These are phyloP conservation scores for Cronartium ribicola DNA, from an alignment of 1,284 basidiomycete genomes.

Conservation along the genomic window DNA sequence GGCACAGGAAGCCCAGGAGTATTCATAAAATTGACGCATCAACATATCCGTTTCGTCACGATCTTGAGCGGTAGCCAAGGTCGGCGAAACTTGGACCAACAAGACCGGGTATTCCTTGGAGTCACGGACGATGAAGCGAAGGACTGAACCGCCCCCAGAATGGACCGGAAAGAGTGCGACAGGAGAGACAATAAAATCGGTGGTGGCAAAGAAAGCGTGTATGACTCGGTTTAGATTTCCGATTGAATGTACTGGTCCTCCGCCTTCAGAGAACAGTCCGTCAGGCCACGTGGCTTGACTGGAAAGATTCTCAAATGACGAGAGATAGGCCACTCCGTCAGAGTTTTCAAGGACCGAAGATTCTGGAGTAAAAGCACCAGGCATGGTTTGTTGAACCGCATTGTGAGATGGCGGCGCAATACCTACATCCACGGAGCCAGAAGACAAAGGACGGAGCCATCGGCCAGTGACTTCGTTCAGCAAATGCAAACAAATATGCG, in stretches of 20 bases:
- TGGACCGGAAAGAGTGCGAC: neutral
- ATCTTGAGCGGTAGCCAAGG: slow-evolving; percentile 7
- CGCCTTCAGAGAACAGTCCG: neutral
- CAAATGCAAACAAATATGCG: slow-evolving; percentile 8
- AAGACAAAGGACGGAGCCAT: neutral
- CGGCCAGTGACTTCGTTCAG: slow-evolving; percentile 1
- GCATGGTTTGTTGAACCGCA: neutral
- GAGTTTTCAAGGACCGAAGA: slow-evolving; percentile 1
- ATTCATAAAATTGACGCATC: slow-evolving; percentile 18
- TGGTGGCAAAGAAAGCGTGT: neutral
- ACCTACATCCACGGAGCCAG: neutral
- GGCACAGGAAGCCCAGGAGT: slow-evolving; percentile 4
- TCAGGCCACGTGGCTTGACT: neutral
- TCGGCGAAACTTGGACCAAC: slow-evolving; percentile 27
- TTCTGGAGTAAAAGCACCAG: neutral
- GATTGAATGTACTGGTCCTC: slow-evolving; percentile 10
- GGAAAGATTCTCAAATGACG: neutral
- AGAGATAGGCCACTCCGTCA: neutral
- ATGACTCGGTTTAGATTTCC: slow-evolving; percentile 4
- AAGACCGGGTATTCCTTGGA: slow-evolving; percentile 9
- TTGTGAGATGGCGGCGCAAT: neutral
- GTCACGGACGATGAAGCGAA: slow-evolving; percentile 2
- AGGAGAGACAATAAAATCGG: slow-evolving; percentile 7
- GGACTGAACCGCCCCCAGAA: neutral
- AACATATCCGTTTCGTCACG: slow-evolving; percentile 8